phyloP scores from a whole-genome alignment of 805 yeast genomes.

The Ogataea siamensis region DNA sequence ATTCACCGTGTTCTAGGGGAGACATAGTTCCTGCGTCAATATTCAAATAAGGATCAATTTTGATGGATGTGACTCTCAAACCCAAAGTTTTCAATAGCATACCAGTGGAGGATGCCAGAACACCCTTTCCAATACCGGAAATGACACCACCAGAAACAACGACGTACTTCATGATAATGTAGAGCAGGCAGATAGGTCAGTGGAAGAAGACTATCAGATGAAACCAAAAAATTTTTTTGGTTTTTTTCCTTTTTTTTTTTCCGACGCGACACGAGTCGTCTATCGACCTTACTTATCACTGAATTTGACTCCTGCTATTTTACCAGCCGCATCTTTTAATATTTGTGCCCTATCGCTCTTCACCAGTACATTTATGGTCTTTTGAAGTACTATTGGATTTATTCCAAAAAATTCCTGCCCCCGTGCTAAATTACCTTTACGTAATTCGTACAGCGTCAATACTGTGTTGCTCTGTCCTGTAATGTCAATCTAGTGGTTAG shows the following conservation, averaged over 20 bases:
- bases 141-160: conserved; percentile 99
- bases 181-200: conserved; percentile 1
- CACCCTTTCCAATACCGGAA: conserved; percentile 99
- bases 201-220: conserved; percentile 5
- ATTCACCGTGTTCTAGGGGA: conserved; percentile 98
- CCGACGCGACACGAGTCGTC: conserved; percentile 12
- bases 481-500: conserved; percentile 46
- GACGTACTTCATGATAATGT: conserved; percentile 83
- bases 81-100: conserved; percentile 91
- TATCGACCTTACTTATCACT: conserved; percentile 39
- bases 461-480: conserved; percentile 79
- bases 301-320: conserved; percentile 70
- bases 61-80: conserved; percentile 91
- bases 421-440: conserved; percentile 57
- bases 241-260: conserved; percentile 12
- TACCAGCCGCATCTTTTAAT: conserved; percentile 53
- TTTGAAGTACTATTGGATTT: conserved; percentile 52
- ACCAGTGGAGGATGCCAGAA: conserved; percentile 95
- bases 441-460: conserved; percentile 77
- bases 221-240: conserved; percentile 12
- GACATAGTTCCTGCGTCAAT: conserved; percentile 99
- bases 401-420: conserved; percentile 62
- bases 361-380: conserved; percentile 56
- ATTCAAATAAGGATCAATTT: conserved; percentile 98
- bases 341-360: conserved; percentile 72